Evolutionary conservation across 139 green algal species (phyloP), one percentile per base, ranked within the genome.

Genomic region (Chlamydomonas eustigma): DNA sequence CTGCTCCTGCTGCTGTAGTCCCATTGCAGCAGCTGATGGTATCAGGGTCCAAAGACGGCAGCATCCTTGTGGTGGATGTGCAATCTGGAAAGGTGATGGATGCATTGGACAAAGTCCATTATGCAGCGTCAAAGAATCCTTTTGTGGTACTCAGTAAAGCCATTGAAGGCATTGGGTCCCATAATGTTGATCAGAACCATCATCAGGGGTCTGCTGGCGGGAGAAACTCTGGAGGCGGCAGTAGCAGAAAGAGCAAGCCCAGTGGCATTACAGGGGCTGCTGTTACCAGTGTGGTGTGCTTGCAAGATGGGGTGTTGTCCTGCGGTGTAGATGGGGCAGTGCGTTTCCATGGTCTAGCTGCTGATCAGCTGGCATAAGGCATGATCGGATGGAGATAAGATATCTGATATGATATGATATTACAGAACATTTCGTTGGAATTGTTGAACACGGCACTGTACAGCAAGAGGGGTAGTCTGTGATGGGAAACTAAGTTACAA

Each of bases 11-110:
- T 25, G n/a, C n/a, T n/a, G n/a, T n/a, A n/a, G 5, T 72, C 6
- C 65, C 65, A 34, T 4, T 72, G 65, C 65, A 72, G 65, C 65
- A 72, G 65, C 65, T 72, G 28, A 34, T 72, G 33, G 65, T 72
- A 24, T 72, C 65, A 25, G 65, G 65, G 8, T 38, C 65, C 8
- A 72, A 72, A 34, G 65, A 72, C 28, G 65, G 65, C 65, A 72
- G 65, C 65, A 31, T 72, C 3, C 22, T 31, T 3, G 65, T 72
- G 4, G 65, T 72, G 33, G 65, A 72, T 34, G 31, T 44, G 4
- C 22, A 6, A 4, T n/a, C 4, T 34, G 65, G 65, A 33, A 33
- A 34, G 5, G 34, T 72, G 8, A 34, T 72, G 28, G 31, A 6
- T 4, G 12, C 12, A 12, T 50, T 72, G 65, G 22, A 39, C 65